Evolutionary conservation across 2,329 filamentous ascomycete genomes (phyloP).

Genomic region (Peltaster fructicola): DNA sequence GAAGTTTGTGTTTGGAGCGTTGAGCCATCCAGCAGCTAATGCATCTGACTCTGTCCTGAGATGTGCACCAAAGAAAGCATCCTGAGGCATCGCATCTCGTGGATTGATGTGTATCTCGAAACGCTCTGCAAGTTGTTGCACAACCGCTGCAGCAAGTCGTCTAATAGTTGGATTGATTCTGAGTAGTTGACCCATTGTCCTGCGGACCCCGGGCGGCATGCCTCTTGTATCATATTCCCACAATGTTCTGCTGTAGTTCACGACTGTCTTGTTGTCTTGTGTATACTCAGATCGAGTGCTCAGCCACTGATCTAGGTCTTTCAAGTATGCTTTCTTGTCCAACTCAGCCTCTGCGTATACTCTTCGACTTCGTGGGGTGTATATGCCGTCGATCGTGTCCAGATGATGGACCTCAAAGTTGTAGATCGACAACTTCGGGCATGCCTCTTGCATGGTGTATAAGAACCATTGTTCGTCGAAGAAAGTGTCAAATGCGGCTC

Average conservation of each 20-base stretch:
- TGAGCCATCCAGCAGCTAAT: conserved; percentile 14
- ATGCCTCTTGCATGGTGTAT: conserved; percentile 7
- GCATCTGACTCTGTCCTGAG: conserved; percentile 22
- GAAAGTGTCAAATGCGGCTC: conserved; percentile 9
- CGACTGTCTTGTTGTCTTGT: conserved; percentile 6
- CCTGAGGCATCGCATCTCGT: conserved; percentile 10
- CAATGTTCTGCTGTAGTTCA: conserved; percentile 14
- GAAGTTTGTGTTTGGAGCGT: conserved; percentile 14
- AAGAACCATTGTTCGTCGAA: conserved; percentile 17
- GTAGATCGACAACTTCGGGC: conserved; percentile 14
- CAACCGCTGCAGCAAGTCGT: conserved; percentile 18
- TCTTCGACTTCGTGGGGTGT: conserved; percentile 10
- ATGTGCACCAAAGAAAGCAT: conserved; percentile 23
- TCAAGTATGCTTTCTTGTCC: conserved; percentile 5
- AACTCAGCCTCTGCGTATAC: conserved; percentile 9
- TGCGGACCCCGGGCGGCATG: conserved; percentile 10
- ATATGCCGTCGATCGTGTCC: no score
- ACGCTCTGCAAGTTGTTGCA: conserved; percentile 15
- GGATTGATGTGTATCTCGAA: conserved; percentile 11
- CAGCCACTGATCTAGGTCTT: conserved; percentile 11
- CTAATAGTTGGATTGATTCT: conserved; percentile 11
- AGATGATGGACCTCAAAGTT: no score
- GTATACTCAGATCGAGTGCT: conserved; percentile 4
- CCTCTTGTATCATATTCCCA: conserved; percentile 17
- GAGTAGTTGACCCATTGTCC: conserved; percentile 15